These are phyloP conservation scores for Pistacia atlantica DNA, from an alignment of 345 rosid genomes.

Conservation along the genomic window DNA sequence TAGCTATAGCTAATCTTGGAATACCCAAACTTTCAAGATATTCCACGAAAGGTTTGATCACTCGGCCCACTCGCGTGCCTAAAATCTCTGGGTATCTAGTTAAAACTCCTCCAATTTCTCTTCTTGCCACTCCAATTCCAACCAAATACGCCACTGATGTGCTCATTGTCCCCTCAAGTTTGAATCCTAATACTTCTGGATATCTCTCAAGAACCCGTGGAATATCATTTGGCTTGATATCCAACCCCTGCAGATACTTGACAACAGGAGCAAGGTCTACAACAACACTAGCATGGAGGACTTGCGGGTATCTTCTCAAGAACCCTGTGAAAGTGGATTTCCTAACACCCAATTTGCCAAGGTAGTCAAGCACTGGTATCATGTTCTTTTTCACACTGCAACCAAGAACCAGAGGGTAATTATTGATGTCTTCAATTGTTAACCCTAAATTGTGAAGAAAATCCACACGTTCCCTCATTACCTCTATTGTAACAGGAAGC, in stretches of 20 bases:
- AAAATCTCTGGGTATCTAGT: constrained; percentile 82
- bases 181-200: constrained; percentile 89
- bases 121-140: constrained; percentile 88
- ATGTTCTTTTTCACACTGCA: constrained; percentile 97
- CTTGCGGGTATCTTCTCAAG: constrained; percentile 85
- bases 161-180: constrained; percentile 97
- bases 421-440: constrained; percentile 76
- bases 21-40: constrained; percentile 74
- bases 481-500: constrained; percentile 83
- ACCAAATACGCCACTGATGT: constrained; percentile 90
- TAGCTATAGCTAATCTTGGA: constrained; percentile 82
- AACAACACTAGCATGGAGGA: constrained; percentile 84
- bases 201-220: constrained; percentile 90
- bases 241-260: constrained; percentile 88
- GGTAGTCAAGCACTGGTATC: constrained; percentile 92
- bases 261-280: constrained; percentile 94
- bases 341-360: constrained; percentile 91
- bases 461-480: constrained; percentile 82
- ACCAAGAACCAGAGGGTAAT: constrained; percentile 91
- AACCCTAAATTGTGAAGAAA: constrained; percentile 81
- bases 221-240: constrained; percentile 71
- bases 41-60: constrained; percentile 86
- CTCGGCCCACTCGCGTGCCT: constrained; percentile 89
- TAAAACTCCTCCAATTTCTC: constrained; percentile 79
- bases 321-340: constrained; percentile 75